Conservation (phyloP, 805 yeast genomes). For the Ogataea methylovora region DNA sequence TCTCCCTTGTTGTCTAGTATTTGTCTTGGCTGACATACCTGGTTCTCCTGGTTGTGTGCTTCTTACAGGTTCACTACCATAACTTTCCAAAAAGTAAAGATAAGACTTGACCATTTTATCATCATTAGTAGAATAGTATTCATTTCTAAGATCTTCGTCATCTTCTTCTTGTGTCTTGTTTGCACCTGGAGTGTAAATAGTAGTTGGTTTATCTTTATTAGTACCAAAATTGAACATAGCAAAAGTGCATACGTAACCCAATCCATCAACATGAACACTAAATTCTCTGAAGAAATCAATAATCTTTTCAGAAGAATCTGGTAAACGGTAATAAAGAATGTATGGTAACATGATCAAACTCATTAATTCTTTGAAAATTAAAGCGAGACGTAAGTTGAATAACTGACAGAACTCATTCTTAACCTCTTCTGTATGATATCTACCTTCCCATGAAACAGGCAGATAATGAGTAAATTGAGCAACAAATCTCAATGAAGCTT, state of each 20-base stretch:
- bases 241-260: constrained; percentile 90
- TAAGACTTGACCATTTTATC: constrained; percentile 91
- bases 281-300: constrained; percentile 88
- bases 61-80: constrained; percentile 41
- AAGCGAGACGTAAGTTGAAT: constrained; percentile 64
- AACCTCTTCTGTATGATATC: constrained; percentile 76
- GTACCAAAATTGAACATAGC: constrained; percentile 86
- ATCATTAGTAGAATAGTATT: constrained; percentile 48
- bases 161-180: constrained; percentile 8
- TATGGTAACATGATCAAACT: constrained; percentile 84
- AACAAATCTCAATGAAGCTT: constrained; percentile 70
- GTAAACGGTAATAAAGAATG: constrained; percentile 78
- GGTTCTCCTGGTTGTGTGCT: too few relatives aligned
- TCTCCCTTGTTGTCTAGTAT: background rate
- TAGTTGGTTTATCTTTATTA: constrained; percentile 27
- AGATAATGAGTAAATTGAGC: constrained; percentile 85
- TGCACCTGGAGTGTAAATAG: constrained; percentile 5
- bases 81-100: constrained; percentile 79
- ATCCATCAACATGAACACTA: constrained; percentile 85
- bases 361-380: constrained; percentile 69
- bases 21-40: too few relatives aligned
- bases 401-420: constrained; percentile 74
- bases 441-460: constrained; percentile 82
- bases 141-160: constrained; percentile 25
- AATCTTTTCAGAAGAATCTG: constrained; percentile 64